phyloP scores from a whole-genome alignment of 2,329 filamentous ascomycete genomes.

The Epichloe sp. region DNA sequence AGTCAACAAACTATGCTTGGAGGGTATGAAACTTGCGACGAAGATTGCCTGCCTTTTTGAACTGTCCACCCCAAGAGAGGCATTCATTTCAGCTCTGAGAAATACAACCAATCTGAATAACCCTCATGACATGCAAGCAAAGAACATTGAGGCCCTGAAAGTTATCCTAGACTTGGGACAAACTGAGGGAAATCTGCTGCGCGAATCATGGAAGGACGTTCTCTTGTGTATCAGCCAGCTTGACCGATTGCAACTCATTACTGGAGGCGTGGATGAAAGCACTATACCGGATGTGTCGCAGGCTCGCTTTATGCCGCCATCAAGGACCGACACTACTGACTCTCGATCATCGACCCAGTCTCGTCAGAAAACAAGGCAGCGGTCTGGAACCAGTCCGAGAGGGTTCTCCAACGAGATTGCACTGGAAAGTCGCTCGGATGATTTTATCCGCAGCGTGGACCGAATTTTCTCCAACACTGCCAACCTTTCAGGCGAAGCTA shows the following conservation, averaged over 20 bases:
- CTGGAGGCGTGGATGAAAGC: constrained; percentile 85
- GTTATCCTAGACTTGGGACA: constrained; percentile 84
- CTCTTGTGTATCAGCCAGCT: constrained; percentile 92
- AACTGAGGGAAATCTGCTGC: constrained; percentile 80
- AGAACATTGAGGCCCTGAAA: constrained; percentile 91
- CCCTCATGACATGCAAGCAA: constrained; percentile 83
- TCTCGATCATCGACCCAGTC: constrained; percentile 57
- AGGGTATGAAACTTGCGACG: constrained; percentile 89
- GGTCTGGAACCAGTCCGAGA: constrained; percentile 46
- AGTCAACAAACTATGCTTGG: constrained; percentile 82
- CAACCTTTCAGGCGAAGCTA: constrained; percentile 83
- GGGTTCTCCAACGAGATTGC: constrained; percentile 69
- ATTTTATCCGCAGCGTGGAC: constrained; percentile 86
- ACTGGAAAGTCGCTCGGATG: constrained; percentile 80
- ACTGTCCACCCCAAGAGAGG: constrained; percentile 80
- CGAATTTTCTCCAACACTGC: constrained; percentile 95
- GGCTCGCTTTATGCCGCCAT: constrained; percentile 54
- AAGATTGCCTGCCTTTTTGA: constrained; percentile 90
- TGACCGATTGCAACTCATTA: constrained; percentile 88
- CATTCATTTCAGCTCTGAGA: constrained; percentile 84
- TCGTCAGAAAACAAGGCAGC: constrained; percentile 30
- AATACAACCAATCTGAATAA: constrained; percentile 96
- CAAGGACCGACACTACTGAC: constrained; percentile 39
- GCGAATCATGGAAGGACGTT: constrained; percentile 89
- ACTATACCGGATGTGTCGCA: constrained; percentile 85